Percentiles rank a stretch among this genome's conserved stretches.
These are phyloP conservation scores for Tolypocladium inflatum DNA, from an alignment of 2,329 filamentous ascomycete genomes.

Conservation along the genomic window DNA sequence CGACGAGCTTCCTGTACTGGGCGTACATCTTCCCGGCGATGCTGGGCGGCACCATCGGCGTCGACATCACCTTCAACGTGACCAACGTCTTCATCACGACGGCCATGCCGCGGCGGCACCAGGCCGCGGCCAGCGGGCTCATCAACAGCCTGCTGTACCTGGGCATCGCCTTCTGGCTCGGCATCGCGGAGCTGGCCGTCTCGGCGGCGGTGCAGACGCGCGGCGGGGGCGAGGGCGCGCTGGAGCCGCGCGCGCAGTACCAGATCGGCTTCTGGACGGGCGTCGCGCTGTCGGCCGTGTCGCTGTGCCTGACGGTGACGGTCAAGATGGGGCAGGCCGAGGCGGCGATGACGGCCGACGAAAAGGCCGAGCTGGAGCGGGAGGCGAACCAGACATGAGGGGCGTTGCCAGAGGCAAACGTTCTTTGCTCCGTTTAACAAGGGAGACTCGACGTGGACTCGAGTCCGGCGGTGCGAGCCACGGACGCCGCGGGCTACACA, in stretches of 20 bases:
- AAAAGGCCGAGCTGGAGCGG: constrained; percentile 28
- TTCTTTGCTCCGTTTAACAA: too few relatives aligned
- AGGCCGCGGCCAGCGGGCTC: constrained; percentile 63
- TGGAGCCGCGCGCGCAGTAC: constrained; percentile 44
- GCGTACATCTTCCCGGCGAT: constrained; percentile 63
- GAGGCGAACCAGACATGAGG: background rate
- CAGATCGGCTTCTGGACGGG: constrained; percentile 60
- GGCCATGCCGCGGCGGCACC: constrained; percentile 52
- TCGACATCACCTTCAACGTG: constrained; percentile 69
- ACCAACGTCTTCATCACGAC: constrained; percentile 73
- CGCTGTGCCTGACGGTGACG: constrained; percentile 44
- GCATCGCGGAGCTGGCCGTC: constrained; percentile 57
- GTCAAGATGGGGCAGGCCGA: constrained; percentile 45
- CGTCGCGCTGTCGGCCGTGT: constrained; percentile 41
- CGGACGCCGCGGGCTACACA: background rate
- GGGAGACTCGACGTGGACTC: too few relatives aligned
- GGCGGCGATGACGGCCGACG: constrained; percentile 48
- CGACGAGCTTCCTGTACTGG: constrained; percentile 46
- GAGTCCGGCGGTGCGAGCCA: too few relatives aligned
- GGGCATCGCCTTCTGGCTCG: constrained; percentile 62
- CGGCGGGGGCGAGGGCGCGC: too few relatives aligned
- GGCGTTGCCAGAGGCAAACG: background rate
- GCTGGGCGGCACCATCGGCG: constrained; percentile 59
- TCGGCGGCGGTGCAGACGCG: constrained; percentile 31
- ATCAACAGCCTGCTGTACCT: constrained; percentile 64